Conservation (phyloP, 768 basidiomycete genomes). For the Glaciozyma martinii region DNA sequence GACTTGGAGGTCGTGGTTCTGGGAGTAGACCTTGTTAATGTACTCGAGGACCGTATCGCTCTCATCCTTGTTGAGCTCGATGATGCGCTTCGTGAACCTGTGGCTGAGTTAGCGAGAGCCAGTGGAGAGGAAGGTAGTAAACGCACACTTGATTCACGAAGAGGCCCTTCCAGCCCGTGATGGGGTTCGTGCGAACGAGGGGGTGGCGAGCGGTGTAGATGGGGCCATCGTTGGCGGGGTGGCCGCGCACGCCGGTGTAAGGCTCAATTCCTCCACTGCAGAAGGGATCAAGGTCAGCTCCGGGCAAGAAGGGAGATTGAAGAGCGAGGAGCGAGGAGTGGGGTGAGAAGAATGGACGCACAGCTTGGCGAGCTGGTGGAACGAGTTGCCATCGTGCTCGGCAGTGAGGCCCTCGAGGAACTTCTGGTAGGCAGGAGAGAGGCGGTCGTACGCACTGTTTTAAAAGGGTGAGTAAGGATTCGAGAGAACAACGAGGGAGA, state of each 20-base stretch:
- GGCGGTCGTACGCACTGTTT: constrained; percentile 58
- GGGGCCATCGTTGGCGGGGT: constrained; percentile 49
- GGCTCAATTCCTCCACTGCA: not conserved
- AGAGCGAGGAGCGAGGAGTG: no score
- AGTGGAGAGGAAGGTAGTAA: not conserved
- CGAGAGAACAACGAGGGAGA: no score
- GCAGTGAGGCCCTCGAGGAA: constrained; percentile 57
- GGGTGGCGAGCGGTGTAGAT: constrained; percentile 49
- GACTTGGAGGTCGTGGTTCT: constrained; percentile 40
- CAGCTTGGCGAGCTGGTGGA: constrained; percentile 38
- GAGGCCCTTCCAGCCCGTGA: constrained; percentile 25
- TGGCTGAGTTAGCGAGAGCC: constrained; percentile 1
- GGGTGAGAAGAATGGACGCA: no score
- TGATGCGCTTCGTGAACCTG: constrained; percentile 30
- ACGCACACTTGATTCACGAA: not conserved
- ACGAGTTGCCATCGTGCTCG: constrained; percentile 42
- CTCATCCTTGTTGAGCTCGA: constrained; percentile 31
- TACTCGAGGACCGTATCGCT: constrained; percentile 39
- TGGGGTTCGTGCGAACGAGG: constrained; percentile 27
- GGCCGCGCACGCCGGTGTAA: constrained; percentile 37
- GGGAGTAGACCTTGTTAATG: constrained; percentile 35
- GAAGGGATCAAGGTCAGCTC: constrained; percentile 36
- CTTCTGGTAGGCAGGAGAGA: constrained; percentile 48
- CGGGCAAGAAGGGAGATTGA: constrained; percentile 40
- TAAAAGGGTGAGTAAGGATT: no score